A percentile compares a stretch with the other conserved stretches of the same genome.
Conservation (phyloP, 1,284 basidiomycete species). For the Boletus hoseneyae region DNA sequence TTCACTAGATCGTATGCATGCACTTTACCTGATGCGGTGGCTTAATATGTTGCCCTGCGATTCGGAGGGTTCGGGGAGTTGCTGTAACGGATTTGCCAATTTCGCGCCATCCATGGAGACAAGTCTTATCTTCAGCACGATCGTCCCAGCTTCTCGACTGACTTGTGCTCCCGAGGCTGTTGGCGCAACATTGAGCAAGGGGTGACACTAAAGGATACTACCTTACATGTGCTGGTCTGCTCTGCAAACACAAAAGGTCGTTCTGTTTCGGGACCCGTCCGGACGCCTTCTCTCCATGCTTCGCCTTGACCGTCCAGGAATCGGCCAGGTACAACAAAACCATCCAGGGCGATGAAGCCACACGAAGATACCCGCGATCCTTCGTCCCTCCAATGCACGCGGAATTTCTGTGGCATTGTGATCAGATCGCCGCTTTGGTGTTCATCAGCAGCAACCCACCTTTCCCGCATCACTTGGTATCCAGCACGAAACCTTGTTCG, state of each 20-base stretch:
- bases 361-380: constrained; percentile 51
- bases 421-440: constrained; percentile 1
- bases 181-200: constrained; percentile 1
- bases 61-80: constrained; percentile 26
- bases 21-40: constrained; percentile 40
- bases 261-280: constrained; percentile 45
- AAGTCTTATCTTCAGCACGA: constrained; percentile 53
- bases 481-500: constrained; percentile 57
- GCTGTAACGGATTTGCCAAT: constrained; percentile 39
- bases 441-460: constrained; percentile 33
- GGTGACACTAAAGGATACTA: neutral
- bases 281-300: constrained; percentile 43
- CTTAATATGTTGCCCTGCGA: constrained; percentile 36
- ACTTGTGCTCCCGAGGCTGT: constrained; percentile 16
- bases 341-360: constrained; percentile 57
- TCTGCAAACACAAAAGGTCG: constrained; percentile 55
- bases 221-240: constrained; percentile 32
- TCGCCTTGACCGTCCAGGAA: constrained; percentile 55
- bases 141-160: constrained; percentile 44
- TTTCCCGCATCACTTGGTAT: constrained; percentile 56
- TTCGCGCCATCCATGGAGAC: constrained; percentile 31
- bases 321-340: constrained; percentile 52
- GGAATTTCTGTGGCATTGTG: constrained; percentile 43
- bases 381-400: constrained; percentile 58
- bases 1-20: neutral